phyloP scores from a whole-genome alignment of 148 eudicot species.

The Polygonum aviculare region DNA sequence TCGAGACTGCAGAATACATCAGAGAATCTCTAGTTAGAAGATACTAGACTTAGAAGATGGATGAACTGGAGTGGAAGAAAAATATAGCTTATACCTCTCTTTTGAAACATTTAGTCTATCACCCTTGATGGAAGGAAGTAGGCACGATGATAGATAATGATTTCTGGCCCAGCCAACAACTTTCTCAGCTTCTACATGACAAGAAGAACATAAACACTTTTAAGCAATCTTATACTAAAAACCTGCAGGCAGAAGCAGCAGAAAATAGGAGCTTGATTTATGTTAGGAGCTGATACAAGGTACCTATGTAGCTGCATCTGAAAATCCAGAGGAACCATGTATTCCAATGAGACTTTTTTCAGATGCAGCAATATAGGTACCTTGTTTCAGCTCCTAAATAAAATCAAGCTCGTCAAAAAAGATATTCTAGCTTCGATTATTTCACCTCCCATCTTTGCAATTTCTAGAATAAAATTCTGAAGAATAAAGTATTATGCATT shows the following conservation, averaged over 20 bases:
- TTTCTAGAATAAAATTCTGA: not conserved
- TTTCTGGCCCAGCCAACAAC: conserved; percentile 98
- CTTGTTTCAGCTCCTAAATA: not conserved
- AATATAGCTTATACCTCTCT: conserved; percentile 45
- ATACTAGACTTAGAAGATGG: not conserved
- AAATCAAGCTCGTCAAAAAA: not conserved
- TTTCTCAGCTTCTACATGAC: conserved; percentile 69
- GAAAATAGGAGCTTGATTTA: too few relatives aligned
- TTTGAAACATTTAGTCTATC: conserved; percentile 60
- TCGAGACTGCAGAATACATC: conserved; percentile 50
- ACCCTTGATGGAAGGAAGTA: conserved; percentile 58
- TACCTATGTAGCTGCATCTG: too few relatives aligned
- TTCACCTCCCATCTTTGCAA: not conserved
- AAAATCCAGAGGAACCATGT: not conserved
- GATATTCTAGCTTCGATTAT: not conserved
- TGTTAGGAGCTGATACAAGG: too few relatives aligned
- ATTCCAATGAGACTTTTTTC: not conserved
- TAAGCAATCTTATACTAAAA: not conserved
- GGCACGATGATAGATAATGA: conserved; percentile 74
- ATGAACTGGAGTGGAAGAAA: not conserved
- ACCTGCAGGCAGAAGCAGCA: not conserved
- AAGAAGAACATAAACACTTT: not conserved
- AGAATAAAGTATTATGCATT: not conserved
- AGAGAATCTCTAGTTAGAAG: not conserved
- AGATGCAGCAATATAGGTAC: not conserved